Evolutionary conservation across 352 stramenopile genomes (phyloP).

Genomic region (Pythium guiyangense): DNA sequence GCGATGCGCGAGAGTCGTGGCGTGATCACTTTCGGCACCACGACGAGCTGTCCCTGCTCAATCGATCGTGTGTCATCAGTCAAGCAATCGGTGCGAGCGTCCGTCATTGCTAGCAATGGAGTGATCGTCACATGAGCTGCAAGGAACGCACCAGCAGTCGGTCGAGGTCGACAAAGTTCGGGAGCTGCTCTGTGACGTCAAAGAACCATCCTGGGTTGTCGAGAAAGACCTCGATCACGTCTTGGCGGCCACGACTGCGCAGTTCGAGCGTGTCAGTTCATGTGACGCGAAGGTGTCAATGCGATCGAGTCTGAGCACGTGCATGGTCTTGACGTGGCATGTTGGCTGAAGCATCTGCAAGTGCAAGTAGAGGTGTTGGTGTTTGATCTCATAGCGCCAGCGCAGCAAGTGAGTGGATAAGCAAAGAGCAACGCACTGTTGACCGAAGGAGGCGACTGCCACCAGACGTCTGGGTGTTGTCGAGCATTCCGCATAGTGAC

Average conservation of each 20-base stretch:
- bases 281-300: too few species aligned
- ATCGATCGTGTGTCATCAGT: not conserved
- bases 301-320: constrained; percentile 1
- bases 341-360: constrained; percentile 75
- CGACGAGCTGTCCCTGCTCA: constrained; percentile 61
- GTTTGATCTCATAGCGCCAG: not conserved
- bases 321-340: constrained; percentile 81
- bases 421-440: constrained; percentile 33
- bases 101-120: too few species aligned
- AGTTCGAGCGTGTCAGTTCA: not conserved
- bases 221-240: constrained; percentile 67
- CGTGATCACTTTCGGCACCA: constrained; percentile 75
- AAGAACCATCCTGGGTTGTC: constrained; percentile 83
- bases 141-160: constrained; percentile 45
- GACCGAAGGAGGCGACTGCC: constrained; percentile 73
- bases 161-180: constrained; percentile 71
- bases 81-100: not conserved
- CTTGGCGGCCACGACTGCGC: constrained; percentile 54
- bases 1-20: constrained; percentile 59
- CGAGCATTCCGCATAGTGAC: constrained; percentile 75
- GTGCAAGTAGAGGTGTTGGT: not conserved
- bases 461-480: constrained; percentile 72
- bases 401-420: not conserved
- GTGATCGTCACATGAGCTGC: too few species aligned
- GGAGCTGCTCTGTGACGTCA: constrained; percentile 67